Base-by-base conservation (phyloP, 257 asterid species). In the Solanum etuberosum region DNA sequence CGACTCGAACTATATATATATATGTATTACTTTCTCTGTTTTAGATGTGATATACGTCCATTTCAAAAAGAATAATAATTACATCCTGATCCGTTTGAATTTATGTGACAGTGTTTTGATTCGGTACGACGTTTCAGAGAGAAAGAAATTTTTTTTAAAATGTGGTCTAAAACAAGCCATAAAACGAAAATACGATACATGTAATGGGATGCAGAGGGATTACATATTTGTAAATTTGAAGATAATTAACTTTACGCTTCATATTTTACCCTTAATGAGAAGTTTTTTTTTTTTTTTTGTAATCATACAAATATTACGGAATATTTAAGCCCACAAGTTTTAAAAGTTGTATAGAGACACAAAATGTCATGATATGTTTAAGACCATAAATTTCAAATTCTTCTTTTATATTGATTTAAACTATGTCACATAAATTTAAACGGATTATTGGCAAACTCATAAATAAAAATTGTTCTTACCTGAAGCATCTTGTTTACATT, bases 401-500 rank as follows among this genome's bases (percentile, higher is more conserved):
- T 61, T 23, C 3, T 2, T n/a, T 61, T 61, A 9, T 11, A 2
- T 1, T 4, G 2, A 63, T 3, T 63, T n/a, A 63, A 63, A n/a
- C 71, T 1, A 63, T n/a, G 16, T n/a, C 32, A 63, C 32, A n/a
- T 63, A n/a, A n/a, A 63, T 63, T 63, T n/a, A 15, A 59, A 59
- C 68, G 5, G 0, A 57, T 20, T 20, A 21, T 57, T 21, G 67
- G 27, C 0, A 1, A 57, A 57, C 67, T 57, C 67, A 57, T 57
- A 57, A 57, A 57, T 57, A 57, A 57, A 57, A 0, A 29, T 25
- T 21, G 65, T 20, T 46, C 15, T 87, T 82, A 95, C 98, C 95
- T 94, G 98, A 34, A 95, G 93, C 97, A 95, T 94, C 94, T 95
- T 95, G 91, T 93, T 95, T 91, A 95, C 98, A 89, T 95, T 95